Evolutionary conservation across 768 basidiomycete genomes (phyloP).

Genomic region (Trametes villosa): DNA sequence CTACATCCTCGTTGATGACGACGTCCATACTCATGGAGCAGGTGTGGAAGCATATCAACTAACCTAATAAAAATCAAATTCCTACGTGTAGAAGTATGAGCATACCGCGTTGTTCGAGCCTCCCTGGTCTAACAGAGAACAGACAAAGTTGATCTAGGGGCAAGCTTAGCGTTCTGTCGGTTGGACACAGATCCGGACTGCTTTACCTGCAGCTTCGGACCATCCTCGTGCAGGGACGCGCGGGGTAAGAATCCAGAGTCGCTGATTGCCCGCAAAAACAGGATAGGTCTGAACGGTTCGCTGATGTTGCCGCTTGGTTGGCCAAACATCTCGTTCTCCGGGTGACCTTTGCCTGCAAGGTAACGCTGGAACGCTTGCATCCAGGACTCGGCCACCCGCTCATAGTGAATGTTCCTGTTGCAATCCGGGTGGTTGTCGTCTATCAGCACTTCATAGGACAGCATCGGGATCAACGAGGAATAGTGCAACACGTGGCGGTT

Average conservation of each 20-base stretch:
- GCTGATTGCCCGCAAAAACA: no score
- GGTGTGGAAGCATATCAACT: neutral
- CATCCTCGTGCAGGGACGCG: neutral
- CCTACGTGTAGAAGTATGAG: no score
- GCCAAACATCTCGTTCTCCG: neutral
- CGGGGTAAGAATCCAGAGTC: no score
- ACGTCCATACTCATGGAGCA: neutral
- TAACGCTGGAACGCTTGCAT: neutral
- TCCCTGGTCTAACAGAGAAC: no score
- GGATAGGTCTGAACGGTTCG: no score
- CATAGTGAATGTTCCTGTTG: neutral
- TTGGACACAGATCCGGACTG: neutral
- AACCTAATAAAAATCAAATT: neutral
- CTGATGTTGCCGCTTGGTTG: no score
- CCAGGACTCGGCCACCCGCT: neutral
- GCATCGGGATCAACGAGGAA: neutral
- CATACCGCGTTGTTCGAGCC: no score
- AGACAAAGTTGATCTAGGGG: no score
- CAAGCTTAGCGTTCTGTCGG: no score
- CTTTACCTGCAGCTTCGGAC: neutral
- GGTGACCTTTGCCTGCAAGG: neutral
- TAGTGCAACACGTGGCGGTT: neutral
- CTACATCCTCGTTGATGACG: neutral
- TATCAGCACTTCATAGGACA: neutral
- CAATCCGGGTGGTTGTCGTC: no score